Evolutionary conservation across 1,139 yeast species (phyloP).

Genomic region (Saccharomycopsis hybrid): DNA sequence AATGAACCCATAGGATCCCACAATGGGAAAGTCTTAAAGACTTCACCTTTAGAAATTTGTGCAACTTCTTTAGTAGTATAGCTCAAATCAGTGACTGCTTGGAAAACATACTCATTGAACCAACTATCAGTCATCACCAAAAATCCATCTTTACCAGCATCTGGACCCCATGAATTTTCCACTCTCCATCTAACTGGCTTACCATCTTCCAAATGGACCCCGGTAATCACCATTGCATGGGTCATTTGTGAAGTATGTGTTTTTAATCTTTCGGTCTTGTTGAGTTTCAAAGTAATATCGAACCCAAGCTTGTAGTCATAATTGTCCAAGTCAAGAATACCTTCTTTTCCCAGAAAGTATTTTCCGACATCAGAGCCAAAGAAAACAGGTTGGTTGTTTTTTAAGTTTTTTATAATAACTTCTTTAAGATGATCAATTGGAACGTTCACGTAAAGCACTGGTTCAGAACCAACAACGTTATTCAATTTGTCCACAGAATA

Average conservation of each 20-base stretch:
- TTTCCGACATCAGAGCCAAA: conserved; percentile 87
- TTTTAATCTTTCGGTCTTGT: conserved; percentile 50
- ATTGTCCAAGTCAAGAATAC: conserved; percentile 63
- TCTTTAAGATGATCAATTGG: conserved; percentile 51
- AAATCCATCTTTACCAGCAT: conserved; percentile 66
- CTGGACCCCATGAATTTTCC: conserved; percentile 84
- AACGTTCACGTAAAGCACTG: conserved; percentile 63
- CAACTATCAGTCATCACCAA: conserved; percentile 78
- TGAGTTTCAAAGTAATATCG: conserved; percentile 52
- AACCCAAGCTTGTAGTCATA: conserved; percentile 58
- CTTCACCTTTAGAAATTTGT: conserved; percentile 42
- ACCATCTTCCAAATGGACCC: conserved; percentile 56
- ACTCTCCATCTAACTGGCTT: conserved; percentile 74
- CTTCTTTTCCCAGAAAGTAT: conserved; percentile 29
- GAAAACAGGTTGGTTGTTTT: conserved; percentile 69
- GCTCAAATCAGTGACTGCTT: conserved; percentile 53
- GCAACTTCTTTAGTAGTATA: conserved; percentile 12
- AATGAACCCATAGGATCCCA: conserved; percentile 89
- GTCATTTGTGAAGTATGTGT: conserved; percentile 67
- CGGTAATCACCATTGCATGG: conserved; percentile 81
- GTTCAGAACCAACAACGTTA: conserved; percentile 61
- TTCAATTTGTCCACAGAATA: conserved; percentile 69
- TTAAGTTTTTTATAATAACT: conserved; percentile 59
- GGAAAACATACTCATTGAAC: conserved; percentile 79
- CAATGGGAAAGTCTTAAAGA: conserved; percentile 49